phyloP scores from a whole-genome alignment of 768 basidiomycete genomes.

The Rhodotorula paludigena region DNA sequence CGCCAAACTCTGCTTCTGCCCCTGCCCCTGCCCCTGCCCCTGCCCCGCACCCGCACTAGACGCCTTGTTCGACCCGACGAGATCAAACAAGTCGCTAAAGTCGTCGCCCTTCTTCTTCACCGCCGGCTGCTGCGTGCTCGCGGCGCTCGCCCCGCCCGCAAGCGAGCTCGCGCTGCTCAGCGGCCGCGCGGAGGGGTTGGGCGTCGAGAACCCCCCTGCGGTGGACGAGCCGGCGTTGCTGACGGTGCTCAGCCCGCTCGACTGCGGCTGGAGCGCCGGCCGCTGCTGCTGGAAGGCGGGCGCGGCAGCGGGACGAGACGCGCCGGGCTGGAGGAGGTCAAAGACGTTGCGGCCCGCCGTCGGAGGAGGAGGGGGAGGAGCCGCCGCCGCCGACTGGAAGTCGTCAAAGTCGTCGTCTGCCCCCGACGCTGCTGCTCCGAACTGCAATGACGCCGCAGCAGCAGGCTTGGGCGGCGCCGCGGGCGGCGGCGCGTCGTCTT shows the following conservation, averaged over 20 bases:
- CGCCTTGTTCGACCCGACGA: background rate
- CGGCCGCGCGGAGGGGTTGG: too few species aligned
- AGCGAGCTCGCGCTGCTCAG: too few species aligned
- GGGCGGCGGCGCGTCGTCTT: constrained; percentile 45
- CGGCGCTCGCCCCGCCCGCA: background rate
- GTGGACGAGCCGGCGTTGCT: constrained; percentile 13
- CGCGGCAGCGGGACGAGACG: constrained; percentile 27
- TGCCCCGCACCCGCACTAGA: background rate
- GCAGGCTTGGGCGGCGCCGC: constrained; percentile 44
- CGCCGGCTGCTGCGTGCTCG: background rate
- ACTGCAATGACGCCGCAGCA: constrained; percentile 43
- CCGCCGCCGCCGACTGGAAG: constrained; percentile 49
- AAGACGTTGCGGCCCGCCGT: constrained; percentile 44
- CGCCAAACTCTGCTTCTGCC: constrained; percentile 18
- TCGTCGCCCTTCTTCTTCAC: constrained; percentile 22
- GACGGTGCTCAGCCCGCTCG: constrained; percentile 49
- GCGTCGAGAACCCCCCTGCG: too few species aligned
- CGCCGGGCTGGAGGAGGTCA: constrained; percentile 44
- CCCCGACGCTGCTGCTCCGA: constrained; percentile 36
- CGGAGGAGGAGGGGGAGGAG: background rate
- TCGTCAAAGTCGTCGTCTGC: constrained; percentile 51
- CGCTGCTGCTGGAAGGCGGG: background rate
- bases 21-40: background rate
- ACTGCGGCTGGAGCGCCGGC: constrained; percentile 8
- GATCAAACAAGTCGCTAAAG: constrained; percentile 40